Evolutionary conservation across 345 rosid species (phyloP), one percentile per base, ranked within the genome.

Genomic region (Eucalyptus viminalis): DNA sequence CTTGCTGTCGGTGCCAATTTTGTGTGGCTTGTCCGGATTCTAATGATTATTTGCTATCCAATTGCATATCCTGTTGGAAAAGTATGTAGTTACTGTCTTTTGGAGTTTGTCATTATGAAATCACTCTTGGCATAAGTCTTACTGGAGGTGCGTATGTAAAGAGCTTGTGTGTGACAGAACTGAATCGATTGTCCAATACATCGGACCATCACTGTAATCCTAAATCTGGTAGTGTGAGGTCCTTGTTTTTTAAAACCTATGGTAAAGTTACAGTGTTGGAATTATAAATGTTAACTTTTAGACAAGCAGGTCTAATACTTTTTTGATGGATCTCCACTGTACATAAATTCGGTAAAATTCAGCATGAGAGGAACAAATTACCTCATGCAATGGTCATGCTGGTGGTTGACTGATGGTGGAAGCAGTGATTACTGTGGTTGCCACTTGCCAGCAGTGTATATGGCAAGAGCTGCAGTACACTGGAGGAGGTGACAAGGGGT

Each of bases 1-100:
- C 96, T 97, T 17, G 98, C 99, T 2, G 98, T 97, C 3, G 99
- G 99, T 90, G 96, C 99, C 5, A 97, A 96, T 91, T 95, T 97
- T 81, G 94, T 94, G 5, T 95, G 95, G 97, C 99, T 97, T 89
- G 99, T 97, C 65, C 93, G 95, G 31, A 90, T 97, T 91, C 92
- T 97, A 90, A 96, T 97, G 99, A 90, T 93, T 31, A 90, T 97
- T 69, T 96, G 98, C 92, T 97, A 94, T 87, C 99, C 99, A 54
- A 94, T 97, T 76, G 94, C 99, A 40, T 97, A 91, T 93, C 99
- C 99, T 51, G 93, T 97, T 89, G 99, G 98, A 62, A 97, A 96
- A 98, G 99, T 97, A 92, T 90, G 88, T 85, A 31, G 16, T 47
- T 83, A 22, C 27, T 85, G 83, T 45, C 87, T 13, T 43, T 80